Base-by-base conservation (phyloP, 495 filamentous ascomycete species). In the Penicillium robsamsonii region DNA sequence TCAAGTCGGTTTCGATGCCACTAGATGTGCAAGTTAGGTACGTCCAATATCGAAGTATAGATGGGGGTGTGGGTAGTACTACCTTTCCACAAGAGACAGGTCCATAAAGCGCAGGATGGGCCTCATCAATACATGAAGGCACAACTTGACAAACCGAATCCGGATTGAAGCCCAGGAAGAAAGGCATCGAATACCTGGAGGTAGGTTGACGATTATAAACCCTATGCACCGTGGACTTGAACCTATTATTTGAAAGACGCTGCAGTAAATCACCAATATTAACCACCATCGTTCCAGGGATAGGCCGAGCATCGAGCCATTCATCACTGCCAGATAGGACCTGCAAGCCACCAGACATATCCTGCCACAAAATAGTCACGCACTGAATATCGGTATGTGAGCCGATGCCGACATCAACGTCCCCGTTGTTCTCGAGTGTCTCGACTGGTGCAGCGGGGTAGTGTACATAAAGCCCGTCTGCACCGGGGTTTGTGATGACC, bases 191-290 rank as follows among this genome's bases (percentile, higher is more conserved):
- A 56, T 78, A 84, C 35, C 77, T 68, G 37, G 72, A 76, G n/a
- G 56, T 67, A n/a, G 44, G 64, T 48, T 70, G 70, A 12, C 69
- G 65, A 50, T 79, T 85, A 66, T 70, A 77, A 17, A 84, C 82
- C 13, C 82, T 70, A 61, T 85, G 83, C 45, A 85, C 77, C 0
- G 81, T 86, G 8, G 79, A 83, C 59, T 79, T 81, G 57, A 84
- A 84, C 50, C 70, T 64, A 61, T 83, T 79, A 59, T 87, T 88
- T 25, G 79, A 85, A 48, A 84, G 74, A 10, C 83, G 70, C 75
- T 83, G 79, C 71, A 87, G 71, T 59, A 84, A 83, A 60, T 87
- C 84, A 0, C 83, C 85, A 52, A 89, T 81, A 65, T 88, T 88
- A 33, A 89, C 82, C 4, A 87, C 85, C 12, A 85, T 65, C 0